phyloP scores from a whole-genome alignment of 306 rosid genomes.

The Biancaea sappan region DNA sequence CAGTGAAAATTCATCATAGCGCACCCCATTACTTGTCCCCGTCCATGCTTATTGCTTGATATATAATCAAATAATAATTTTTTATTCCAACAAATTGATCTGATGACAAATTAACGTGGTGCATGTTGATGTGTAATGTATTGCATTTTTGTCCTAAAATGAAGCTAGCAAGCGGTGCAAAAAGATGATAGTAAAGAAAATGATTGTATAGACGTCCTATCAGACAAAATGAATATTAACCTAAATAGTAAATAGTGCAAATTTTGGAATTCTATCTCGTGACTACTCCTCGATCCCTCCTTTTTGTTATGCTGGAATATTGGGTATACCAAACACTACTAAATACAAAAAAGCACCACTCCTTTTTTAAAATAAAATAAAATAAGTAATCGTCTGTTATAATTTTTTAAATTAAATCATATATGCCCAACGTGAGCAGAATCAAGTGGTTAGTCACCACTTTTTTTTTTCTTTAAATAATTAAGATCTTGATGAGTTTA shows the following conservation, averaged over 20 bases:
- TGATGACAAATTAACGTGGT: not conserved
- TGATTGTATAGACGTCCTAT: conserved; percentile 45
- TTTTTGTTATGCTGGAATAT: not conserved
- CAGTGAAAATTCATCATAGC: conserved; percentile 1
- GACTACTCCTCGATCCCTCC: conserved; percentile 46
- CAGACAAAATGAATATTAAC: conserved; percentile 51
- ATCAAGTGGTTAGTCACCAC: no score
- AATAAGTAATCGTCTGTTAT: no score
- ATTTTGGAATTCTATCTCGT: conserved; percentile 78
- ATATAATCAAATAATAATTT: not conserved
- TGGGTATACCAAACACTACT: not conserved
- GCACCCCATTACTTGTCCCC: conserved; percentile 15
- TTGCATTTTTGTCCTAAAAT: conserved; percentile 2
- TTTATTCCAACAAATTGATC: not conserved
- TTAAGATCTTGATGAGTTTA: no score
- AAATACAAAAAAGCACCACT: no score
- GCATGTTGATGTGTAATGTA: conserved; percentile 15
- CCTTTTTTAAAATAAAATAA: no score
- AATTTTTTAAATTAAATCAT: no score
- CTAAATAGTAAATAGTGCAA: conserved; percentile 50
- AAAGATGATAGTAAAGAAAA: conserved; percentile 34
- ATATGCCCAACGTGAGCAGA: no score
- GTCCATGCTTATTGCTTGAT: not conserved
- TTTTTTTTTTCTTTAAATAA: no score
- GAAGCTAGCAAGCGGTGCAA: conserved; percentile 9